Evolutionary conservation across 2,329 filamentous ascomycete species (phyloP).

Genomic region (Beauveria caledonica): DNA sequence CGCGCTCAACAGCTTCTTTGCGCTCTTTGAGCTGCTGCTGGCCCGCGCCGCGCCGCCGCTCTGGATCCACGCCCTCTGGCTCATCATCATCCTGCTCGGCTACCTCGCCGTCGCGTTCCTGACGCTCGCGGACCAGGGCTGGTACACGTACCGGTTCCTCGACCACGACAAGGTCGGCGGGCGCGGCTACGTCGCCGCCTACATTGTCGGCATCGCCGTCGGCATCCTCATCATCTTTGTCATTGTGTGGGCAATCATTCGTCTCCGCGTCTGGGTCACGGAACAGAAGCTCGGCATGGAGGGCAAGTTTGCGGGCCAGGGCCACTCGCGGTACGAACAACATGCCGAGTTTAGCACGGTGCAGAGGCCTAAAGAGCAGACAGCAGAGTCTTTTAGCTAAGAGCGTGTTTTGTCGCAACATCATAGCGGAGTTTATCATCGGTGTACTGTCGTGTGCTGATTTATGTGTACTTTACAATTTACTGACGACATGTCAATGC

Average conservation of each 20-base stretch:
- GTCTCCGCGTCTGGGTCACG: constrained; percentile 40
- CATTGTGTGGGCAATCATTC: constrained; percentile 42
- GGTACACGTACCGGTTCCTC: constrained; percentile 75
- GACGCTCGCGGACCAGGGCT: constrained; percentile 59
- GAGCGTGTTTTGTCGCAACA: not conserved
- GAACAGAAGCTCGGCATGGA: constrained; percentile 36
- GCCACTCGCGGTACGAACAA: not conserved
- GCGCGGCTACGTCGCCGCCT: constrained; percentile 43
- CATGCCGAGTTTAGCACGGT: not conserved
- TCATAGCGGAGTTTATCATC: not conserved
- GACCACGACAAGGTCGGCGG: constrained; percentile 48
- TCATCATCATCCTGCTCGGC: constrained; percentile 60
- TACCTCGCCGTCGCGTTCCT: constrained; percentile 71
- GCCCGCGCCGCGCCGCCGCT: constrained; percentile 53
- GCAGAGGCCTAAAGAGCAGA: not conserved
- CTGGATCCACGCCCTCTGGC: constrained; percentile 57
- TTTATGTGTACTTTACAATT: not conserved
- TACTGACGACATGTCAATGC: not conserved
- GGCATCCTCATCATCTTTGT: constrained; percentile 45
- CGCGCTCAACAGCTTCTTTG: constrained; percentile 63
- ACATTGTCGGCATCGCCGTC: constrained; percentile 47
- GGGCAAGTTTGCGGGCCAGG: constrained; percentile 32
- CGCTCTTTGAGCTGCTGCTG: constrained; percentile 66
- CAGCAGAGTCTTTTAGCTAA: not conserved
- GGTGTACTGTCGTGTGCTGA: not conserved